Evolutionary conservation across 805 yeast genomes (phyloP).

Genomic region (Metschnikowia kunwiensis): DNA sequence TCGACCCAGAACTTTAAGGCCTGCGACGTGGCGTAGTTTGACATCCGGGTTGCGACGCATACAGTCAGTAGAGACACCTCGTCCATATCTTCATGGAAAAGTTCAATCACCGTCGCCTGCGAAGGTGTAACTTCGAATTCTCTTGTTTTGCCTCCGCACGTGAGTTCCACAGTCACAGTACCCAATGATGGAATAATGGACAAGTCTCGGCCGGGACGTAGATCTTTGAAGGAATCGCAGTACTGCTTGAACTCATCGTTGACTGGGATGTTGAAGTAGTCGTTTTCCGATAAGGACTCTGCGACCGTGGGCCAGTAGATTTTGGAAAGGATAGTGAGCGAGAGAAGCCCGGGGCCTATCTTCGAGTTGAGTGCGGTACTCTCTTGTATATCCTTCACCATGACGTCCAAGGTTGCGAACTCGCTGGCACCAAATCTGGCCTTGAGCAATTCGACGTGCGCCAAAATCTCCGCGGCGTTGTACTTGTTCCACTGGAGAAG

Average conservation of each 20-base stretch:
- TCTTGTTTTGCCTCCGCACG: slow-evolving; percentile 18
- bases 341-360: slow-evolving; percentile 26
- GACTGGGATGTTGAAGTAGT: slow-evolving; percentile 53
- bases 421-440: slow-evolving; percentile 63
- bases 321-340: slow-evolving; percentile 67
- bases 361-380: slow-evolving; percentile 47
- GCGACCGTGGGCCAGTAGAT: slow-evolving; percentile 75
- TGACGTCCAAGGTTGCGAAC: slow-evolving; percentile 71
- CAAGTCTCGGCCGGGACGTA: slow-evolving; percentile 58
- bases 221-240: slow-evolving; percentile 36
- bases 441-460: slow-evolving; percentile 53
- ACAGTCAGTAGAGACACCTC: slow-evolving; percentile 27
- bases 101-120: slow-evolving; percentile 59
- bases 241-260: slow-evolving; percentile 42
- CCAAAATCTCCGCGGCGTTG: slow-evolving; percentile 37
- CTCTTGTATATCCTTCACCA: slow-evolving; percentile 69
- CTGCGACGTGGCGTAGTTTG: slow-evolving; percentile 22
- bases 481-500: slow-evolving; percentile 46
- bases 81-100: slow-evolving; percentile 40
- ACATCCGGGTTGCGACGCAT: slow-evolving; percentile 21
- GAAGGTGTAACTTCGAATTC: slow-evolving; percentile 59
- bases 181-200: slow-evolving; percentile 60
- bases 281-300: slow-evolving; percentile 25
- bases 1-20: slow-evolving; percentile 61
- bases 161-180: slow-evolving; percentile 55